Evolutionary conservation across 495 filamentous ascomycete genomes (phyloP), one percentile per base, ranked within the genome.

Genomic region (Aspergillus nidulans): DNA sequence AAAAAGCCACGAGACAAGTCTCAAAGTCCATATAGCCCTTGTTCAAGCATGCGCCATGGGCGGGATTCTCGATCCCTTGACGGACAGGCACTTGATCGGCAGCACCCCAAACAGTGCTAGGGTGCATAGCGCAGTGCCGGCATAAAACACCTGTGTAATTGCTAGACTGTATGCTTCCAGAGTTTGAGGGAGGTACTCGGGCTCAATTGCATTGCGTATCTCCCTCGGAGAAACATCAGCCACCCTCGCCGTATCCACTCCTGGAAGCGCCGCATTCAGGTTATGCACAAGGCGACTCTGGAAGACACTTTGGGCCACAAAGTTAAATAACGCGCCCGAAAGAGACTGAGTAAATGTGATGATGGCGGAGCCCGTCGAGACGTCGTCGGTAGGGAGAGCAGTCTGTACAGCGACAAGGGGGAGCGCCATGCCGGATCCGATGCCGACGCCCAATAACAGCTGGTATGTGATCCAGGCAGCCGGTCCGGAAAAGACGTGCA

Each of bases 251-350:
- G 84, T 70, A 57, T 84, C 59, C 12, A 82, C 56, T 3, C 67
- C 66, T 0, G 86, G 86, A n/a, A 80, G 72, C 66, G 77, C 65
- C 6, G 59, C 52, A 0, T 57, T 63, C 1, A 94, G 63, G 23
- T 83, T 80, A 18, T 73, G 64, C 39, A 86, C 60, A 0, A 94
- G 78, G 36, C 81, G 76, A 63, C 87, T 89, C 42, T 78, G 78
- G 63, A 95, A 90, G 34, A 96, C 75, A 45, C 85, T 90, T 62
- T 95, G 84, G 3, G 73, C 85, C 24, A 92, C 82, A 1, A 80
- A 80, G 46, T 94, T 78, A 62, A 91, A 91, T 3, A 94, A 66
- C 0, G 89, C 80, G 13, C 85, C 87, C 24, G 85, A 85, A 5
- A 94, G 72, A 0, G 79, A 85, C 65, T 90, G 86, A 8, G 74